These are phyloP conservation scores for Neonectria hederae DNA, from an alignment of 2,329 filamentous ascomycete genomes.

Conservation along the genomic window DNA sequence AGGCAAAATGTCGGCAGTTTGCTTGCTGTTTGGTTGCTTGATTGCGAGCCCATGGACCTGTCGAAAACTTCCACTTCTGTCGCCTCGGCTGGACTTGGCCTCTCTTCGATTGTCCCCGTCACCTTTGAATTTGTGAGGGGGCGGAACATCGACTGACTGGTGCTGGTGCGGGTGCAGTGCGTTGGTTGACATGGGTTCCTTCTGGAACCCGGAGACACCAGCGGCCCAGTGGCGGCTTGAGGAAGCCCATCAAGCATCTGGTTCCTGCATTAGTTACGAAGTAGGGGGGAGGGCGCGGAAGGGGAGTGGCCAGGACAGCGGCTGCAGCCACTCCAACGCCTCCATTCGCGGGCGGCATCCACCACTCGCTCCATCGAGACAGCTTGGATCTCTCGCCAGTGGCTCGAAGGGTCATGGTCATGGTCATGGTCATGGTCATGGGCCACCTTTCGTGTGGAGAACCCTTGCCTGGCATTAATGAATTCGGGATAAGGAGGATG, in stretches of 20 bases:
- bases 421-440: conserved; percentile 1
- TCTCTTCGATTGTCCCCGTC: neutral
- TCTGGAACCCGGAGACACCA: conserved; percentile 15
- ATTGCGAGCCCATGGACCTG: neutral
- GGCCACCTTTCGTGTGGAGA: conserved; percentile 17
- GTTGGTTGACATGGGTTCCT: conserved; percentile 12
- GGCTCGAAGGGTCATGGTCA: conserved; percentile 11
- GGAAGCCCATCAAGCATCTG: conserved; percentile 22
- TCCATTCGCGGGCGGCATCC: neutral
- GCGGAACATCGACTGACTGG: conserved; percentile 18
- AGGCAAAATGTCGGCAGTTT: neutral
- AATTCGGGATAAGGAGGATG: conserved; percentile 8
- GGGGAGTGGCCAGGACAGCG: neutral
- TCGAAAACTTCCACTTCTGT: neutral
- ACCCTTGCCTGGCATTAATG: conserved; percentile 21
- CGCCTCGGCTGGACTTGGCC: neutral
- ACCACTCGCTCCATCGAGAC: neutral
- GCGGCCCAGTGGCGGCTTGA: conserved; percentile 9
- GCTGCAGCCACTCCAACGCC: neutral
- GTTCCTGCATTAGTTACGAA: conserved; percentile 46
- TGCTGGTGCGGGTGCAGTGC: conserved; percentile 16
- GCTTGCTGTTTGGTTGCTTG: neutral
- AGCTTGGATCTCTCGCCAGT: conserved; percentile 9
- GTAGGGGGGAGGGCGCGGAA: conserved; percentile 16
- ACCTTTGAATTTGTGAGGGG: conserved; percentile 8